Evolutionary conservation across 768 basidiomycete genomes (phyloP), one percentile per base, ranked within the genome.

Genomic region (Roridomyces roridus): DNA sequence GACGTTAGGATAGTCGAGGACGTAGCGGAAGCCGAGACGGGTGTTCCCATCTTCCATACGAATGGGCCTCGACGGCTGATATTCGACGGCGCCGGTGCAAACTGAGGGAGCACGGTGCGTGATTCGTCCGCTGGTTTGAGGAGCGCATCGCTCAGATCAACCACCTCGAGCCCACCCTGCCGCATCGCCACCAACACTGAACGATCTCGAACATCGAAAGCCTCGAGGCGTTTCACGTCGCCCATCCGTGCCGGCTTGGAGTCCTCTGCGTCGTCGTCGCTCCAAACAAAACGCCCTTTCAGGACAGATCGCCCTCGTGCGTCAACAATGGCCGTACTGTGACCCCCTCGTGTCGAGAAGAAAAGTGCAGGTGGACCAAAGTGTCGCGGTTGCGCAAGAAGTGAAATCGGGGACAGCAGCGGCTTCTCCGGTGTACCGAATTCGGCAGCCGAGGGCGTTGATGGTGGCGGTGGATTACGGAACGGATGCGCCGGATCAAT

Each of bases 291-390:
- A 47, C 87, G 84, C 31, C 88, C 87, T 62, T 93, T 90, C 11
- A 94, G 80, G 10, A 94, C 92, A 12, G 92, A 91, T 50, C 91
- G 77, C 37, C 92, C 92, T 18, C 91, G 84, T n/a, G 87, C 84
- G 67, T 94, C 92, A 17, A 94, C 92, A 48, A 94, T 91, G 5
- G 89, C 80, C 0, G 92, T 94, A 65, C 92, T 94, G 65, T 93
- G 91, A 1, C 92, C 92, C 20, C 92, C 92, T n/a, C 92, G 86
- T 10, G 91, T 89, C 10, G 92, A 92, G 70, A 83, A 94, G 74
- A 94, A 94, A 17, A 94, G 71, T 1, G 92, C 89, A 5, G 92
- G 92, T 21, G 92, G 92, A 0, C 92, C 92, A 64, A 92, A 94
- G 68, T 92, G 91, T 35, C 79, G 81, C 9, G 92, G 88, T 63